Conservation (phyloP, 73 alveolate species). For the Paramecium primaurelia region DNA sequence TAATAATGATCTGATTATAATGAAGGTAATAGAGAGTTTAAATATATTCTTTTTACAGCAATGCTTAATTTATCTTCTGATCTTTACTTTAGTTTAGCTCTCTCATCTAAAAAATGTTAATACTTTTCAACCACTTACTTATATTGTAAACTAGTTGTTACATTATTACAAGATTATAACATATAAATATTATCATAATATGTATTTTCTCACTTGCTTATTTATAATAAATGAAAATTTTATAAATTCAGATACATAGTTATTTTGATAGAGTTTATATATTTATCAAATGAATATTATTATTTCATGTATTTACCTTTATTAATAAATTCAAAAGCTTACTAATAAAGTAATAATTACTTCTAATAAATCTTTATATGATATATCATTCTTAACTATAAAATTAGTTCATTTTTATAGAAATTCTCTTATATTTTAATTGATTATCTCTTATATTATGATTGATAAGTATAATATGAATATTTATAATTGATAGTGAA, state of each 20-base stretch:
- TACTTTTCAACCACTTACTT: constrained; percentile 3
- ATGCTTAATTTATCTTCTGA: background rate
- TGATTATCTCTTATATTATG: background rate
- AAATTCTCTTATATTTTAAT: background rate
- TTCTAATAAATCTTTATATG: too few relatives aligned
- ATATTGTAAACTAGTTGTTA: background rate
- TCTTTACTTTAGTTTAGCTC: background rate
- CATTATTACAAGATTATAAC: background rate
- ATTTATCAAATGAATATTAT: too few relatives aligned
- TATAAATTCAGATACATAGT: background rate
- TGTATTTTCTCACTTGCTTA: background rate
- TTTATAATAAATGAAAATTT: background rate
- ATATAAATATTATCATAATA: background rate
- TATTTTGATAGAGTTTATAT: background rate
- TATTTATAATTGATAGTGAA: background rate
- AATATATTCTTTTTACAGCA: background rate
- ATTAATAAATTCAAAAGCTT: too few relatives aligned
- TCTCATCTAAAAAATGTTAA: background rate
- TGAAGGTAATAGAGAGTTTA: background rate
- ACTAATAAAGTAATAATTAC: too few relatives aligned
- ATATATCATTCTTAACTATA: too few relatives aligned
- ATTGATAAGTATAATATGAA: background rate
- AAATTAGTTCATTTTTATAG: background rate
- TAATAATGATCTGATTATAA: background rate
- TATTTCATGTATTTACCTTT: background rate